Conservation (phyloP, 169 alveolate genomes). For the Theileria annulata region DNA sequence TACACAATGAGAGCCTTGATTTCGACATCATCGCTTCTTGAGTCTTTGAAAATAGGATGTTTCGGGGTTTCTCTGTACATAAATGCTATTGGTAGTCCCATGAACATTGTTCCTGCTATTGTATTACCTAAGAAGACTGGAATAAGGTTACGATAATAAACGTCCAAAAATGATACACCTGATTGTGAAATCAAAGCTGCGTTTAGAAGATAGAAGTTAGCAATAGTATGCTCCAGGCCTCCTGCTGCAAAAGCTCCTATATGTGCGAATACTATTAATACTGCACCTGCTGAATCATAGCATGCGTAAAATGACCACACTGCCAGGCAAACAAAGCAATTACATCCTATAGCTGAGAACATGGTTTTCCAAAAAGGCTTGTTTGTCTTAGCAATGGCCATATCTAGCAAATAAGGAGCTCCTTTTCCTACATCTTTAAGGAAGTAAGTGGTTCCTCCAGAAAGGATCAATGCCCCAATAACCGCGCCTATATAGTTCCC, state of each 20-base stretch:
- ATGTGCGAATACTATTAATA: constrained; percentile 44
- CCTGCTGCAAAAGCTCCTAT: constrained; percentile 78
- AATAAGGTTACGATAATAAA: constrained; percentile 55
- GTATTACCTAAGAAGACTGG: constrained; percentile 74
- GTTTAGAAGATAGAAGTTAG: constrained; percentile 75
- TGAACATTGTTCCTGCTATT: constrained; percentile 46
- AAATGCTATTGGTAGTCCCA: constrained; percentile 41
- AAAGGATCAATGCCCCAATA: constrained; percentile 58
- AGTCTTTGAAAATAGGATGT: background rate
- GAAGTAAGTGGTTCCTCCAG: constrained; percentile 70
- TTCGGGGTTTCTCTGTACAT: constrained; percentile 29
- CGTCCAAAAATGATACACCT: constrained; percentile 38
- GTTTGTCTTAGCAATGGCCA: constrained; percentile 41
- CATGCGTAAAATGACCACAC: constrained; percentile 69
- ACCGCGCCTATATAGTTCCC: constrained; percentile 77
- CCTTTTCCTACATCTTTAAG: constrained; percentile 15
- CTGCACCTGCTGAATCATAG: constrained; percentile 53
- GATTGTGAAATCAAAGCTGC: constrained; percentile 62
- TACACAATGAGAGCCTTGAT: background rate
- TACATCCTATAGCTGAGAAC: constrained; percentile 73
- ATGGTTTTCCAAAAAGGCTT: constrained; percentile 66
- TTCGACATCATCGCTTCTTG: constrained; percentile 1
- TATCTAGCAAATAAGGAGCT: constrained; percentile 19
- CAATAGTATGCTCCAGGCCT: constrained; percentile 77
- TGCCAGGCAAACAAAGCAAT: constrained; percentile 74